A percentile compares a stretch with the other conserved stretches of the same genome.
Evolutionary conservation across 1,139 yeast species (phyloP).

Genomic region (Diutina pseudorugosa): DNA sequence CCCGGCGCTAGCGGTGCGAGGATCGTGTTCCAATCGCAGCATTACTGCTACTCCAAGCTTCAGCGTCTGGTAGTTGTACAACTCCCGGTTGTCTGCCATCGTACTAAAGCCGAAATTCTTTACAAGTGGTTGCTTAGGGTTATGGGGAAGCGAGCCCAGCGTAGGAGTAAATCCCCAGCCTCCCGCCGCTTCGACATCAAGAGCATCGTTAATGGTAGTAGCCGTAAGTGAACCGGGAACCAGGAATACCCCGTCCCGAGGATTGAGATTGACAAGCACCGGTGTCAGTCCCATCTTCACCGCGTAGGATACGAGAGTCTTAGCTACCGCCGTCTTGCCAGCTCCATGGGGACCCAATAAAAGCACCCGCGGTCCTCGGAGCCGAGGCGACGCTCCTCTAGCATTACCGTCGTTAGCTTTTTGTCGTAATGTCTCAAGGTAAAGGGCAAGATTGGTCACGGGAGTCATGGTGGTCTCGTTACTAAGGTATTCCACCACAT

Average conservation of each 20-base stretch:
- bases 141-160: slow-evolving; percentile 75
- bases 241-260: slow-evolving; percentile 65
- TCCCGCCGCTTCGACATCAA: slow-evolving; percentile 60
- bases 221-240: slow-evolving; percentile 84
- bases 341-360: slow-evolving; percentile 60
- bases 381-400: slow-evolving; percentile 6
- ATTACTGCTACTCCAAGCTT: slow-evolving; percentile 48
- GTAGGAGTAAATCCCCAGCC: slow-evolving; percentile 82
- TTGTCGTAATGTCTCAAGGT: slow-evolving; percentile 52
- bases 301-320: slow-evolving; percentile 65
- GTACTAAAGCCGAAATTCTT: slow-evolving; percentile 66
- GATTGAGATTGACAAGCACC: slow-evolving; percentile 71
- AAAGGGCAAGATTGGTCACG: slow-evolving; percentile 63
- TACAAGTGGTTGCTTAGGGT: slow-evolving; percentile 80
- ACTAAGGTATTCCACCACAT: slow-evolving; percentile 46
- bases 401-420: slow-evolving; percentile 16
- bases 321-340: slow-evolving; percentile 72
- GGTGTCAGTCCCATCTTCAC: slow-evolving; percentile 55
- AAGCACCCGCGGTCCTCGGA: slow-evolving; percentile 53
- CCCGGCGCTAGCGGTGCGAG: slow-evolving; percentile 41
- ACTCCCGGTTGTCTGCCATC: slow-evolving; percentile 44
- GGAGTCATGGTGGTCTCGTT: slow-evolving; percentile 60
- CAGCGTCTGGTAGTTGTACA: slow-evolving; percentile 44
- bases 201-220: slow-evolving; percentile 66
- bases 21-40: slow-evolving; percentile 48